These are phyloP conservation scores for Diplotaxis tenuifolia DNA, from an alignment of 345 rosid species.

Conservation along the genomic window DNA sequence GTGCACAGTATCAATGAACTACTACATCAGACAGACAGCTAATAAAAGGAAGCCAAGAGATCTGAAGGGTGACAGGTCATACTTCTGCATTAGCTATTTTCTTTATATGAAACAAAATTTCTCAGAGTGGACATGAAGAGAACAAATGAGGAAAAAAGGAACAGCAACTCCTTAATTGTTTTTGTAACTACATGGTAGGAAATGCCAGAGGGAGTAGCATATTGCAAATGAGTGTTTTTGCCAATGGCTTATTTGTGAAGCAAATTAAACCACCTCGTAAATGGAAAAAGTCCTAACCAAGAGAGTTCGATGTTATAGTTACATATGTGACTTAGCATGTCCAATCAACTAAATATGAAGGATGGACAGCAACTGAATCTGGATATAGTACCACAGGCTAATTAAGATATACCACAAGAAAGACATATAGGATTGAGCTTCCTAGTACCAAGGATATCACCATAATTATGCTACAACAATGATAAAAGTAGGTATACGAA, in stretches of 20 bases:
- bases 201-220: not conserved
- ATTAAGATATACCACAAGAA: slow-evolving; percentile 9
- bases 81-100: slow-evolving; percentile 13
- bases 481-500: not conserved
- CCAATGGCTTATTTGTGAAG: not conserved
- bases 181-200: not conserved
- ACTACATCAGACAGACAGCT: not conserved
- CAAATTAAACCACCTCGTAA: slow-evolving; percentile 2
- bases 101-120: slow-evolving; percentile 3
- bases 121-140: not conserved
- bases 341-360: slow-evolving; percentile 16
- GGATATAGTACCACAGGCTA: slow-evolving; percentile 16
- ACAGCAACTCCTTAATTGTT: not conserved
- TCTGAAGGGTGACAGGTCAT: not conserved
- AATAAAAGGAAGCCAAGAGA: not conserved
- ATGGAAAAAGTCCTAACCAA: slow-evolving; percentile 12
- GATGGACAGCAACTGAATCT: not conserved
- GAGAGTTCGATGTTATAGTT: not conserved
- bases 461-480: not conserved
- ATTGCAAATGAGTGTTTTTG: not conserved
- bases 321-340: slow-evolving; percentile 11
- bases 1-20: slow-evolving; percentile 5
- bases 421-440: not conserved
- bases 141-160: slow-evolving; percentile 1
- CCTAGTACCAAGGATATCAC: not conserved